phyloP scores from a whole-genome alignment of 179 eudicot species.

The Sideroxylon spinosum region DNA sequence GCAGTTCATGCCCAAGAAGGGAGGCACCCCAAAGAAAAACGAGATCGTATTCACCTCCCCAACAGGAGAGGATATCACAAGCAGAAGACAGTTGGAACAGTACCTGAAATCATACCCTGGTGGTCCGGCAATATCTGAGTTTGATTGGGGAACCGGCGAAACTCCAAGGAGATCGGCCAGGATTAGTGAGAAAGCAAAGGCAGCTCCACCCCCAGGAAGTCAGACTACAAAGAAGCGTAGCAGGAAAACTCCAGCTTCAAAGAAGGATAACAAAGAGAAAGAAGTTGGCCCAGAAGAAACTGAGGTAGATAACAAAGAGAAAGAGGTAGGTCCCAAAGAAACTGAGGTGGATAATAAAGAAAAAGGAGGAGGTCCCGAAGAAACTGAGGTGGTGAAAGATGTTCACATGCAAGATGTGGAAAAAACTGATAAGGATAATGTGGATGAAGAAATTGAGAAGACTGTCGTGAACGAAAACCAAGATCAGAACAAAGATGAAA shows the following conservation, averaged over 20 bases:
- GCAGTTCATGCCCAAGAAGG: slow-evolving; percentile 75
- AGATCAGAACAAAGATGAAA: slow-evolving; percentile 18
- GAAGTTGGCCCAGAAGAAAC: slow-evolving; percentile 37
- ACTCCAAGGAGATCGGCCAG: slow-evolving; percentile 89
- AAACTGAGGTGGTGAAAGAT: slow-evolving; percentile 23
- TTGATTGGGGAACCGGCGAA: slow-evolving; percentile 95
- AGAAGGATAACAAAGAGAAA: slow-evolving; percentile 44
- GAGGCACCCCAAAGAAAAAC: slow-evolving; percentile 73
- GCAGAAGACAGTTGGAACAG: slow-evolving; percentile 70
- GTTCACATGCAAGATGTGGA: slow-evolving; percentile 34
- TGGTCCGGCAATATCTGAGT: slow-evolving; percentile 65
- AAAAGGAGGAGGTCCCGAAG: slow-evolving; percentile 16
- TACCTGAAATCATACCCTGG: slow-evolving; percentile 87
- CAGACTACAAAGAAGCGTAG: slow-evolving; percentile 62
- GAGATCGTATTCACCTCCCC: slow-evolving; percentile 82
- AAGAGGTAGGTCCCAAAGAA: slow-evolving; percentile 18
- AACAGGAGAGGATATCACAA: slow-evolving; percentile 84
- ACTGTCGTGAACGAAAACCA: slow-evolving; percentile 22
- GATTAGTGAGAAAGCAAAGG: slow-evolving; percentile 69
- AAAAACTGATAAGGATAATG: slow-evolving; percentile 23
- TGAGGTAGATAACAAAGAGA: slow-evolving; percentile 25
- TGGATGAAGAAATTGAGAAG: slow-evolving; percentile 22
- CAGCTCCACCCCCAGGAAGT: slow-evolving; percentile 44
- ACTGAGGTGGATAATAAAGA: slow-evolving; percentile 26
- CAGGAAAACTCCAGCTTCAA: slow-evolving; percentile 49